These are phyloP conservation scores for Phytophthora chlamydospora DNA, from an alignment of 352 stramenopile genomes.

Conservation along the genomic window DNA sequence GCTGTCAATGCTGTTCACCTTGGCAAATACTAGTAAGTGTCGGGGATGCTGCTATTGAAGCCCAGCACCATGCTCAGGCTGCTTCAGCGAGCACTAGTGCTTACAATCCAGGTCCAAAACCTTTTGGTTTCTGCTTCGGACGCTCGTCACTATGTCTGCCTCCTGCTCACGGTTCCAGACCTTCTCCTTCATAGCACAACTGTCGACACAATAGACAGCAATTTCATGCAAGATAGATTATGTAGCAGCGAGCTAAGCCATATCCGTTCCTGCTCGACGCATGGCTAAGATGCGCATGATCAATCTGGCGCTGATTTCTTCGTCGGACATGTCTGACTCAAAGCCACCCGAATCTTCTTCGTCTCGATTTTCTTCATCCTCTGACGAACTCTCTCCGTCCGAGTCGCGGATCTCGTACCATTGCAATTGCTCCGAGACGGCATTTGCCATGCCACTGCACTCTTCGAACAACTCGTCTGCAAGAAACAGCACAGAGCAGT, in stretches of 20 bases:
- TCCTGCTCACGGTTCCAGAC: too few species aligned
- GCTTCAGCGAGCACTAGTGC: too few species aligned
- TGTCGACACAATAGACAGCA: too few species aligned
- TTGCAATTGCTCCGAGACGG: slow-evolving; percentile 45
- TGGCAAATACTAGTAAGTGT: too few species aligned
- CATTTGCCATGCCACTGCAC: slow-evolving; percentile 29
- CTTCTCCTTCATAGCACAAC: too few species aligned
- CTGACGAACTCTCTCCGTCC: slow-evolving; percentile 33
- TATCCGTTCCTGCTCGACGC: slow-evolving; percentile 32
- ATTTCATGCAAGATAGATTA: too few species aligned
- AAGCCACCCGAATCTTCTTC: slow-evolving; percentile 17
- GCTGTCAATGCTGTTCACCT: too few species aligned
- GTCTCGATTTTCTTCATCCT: slow-evolving; percentile 24
- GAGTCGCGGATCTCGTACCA: slow-evolving; percentile 67
- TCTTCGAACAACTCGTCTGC: slow-evolving; percentile 36
- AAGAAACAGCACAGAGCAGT: neutral
- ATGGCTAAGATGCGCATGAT: slow-evolving; percentile 38
- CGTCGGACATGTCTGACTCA: slow-evolving; percentile 34
- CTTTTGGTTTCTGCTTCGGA: too few species aligned
- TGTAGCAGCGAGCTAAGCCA: slow-evolving; percentile 6
- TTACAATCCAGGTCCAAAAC: too few species aligned
- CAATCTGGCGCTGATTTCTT: slow-evolving; percentile 32
- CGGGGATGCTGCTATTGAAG: too few species aligned
- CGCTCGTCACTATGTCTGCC: too few species aligned
- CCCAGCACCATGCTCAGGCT: too few species aligned